Conservation (phyloP, 805 yeast species). For the Kodamaea restingae region DNA sequence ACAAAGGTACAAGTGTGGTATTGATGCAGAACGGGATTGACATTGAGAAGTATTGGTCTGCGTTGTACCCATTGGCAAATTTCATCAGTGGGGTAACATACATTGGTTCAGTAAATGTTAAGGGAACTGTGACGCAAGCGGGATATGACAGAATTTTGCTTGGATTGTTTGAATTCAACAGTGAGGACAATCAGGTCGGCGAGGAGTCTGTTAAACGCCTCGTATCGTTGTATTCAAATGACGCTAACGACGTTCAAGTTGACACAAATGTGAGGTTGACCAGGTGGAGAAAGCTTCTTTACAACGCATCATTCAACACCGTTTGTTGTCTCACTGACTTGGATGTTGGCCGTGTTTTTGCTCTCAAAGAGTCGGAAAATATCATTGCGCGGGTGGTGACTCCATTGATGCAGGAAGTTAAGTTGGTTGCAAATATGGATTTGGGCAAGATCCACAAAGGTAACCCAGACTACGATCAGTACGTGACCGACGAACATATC, state of each 20-base stretch:
- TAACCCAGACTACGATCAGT: constrained; percentile 27
- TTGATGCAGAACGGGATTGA: constrained; percentile 40
- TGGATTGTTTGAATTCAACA: constrained; percentile 23
- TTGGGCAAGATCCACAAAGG: constrained; percentile 43
- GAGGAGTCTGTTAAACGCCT: constrained; percentile 19
- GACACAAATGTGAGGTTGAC: constrained; percentile 29
- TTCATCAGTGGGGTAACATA: constrained; percentile 35
- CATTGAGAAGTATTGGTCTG: constrained; percentile 31
- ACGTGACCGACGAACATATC: constrained; percentile 44
- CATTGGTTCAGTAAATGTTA: constrained; percentile 30
- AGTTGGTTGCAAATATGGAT: constrained; percentile 64
- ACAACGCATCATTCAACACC: constrained; percentile 35
- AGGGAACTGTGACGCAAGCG: constrained; percentile 28
- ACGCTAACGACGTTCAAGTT: constrained; percentile 32
- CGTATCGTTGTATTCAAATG: constrained; percentile 23
- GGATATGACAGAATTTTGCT: constrained; percentile 16
- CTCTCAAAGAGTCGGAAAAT: constrained; percentile 15
- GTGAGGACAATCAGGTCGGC: constrained; percentile 17
- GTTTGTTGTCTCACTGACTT: constrained; percentile 30
- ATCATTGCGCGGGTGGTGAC: constrained; percentile 24
- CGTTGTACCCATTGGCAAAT: constrained; percentile 29
- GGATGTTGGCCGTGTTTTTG: constrained; percentile 40
- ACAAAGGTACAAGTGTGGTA: constrained; percentile 23
- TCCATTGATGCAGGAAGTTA: constrained; percentile 68
- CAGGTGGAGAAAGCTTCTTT: constrained; percentile 39